phyloP scores from a whole-genome alignment of 208 protist species.

The Leishmania amazonensis region DNA sequence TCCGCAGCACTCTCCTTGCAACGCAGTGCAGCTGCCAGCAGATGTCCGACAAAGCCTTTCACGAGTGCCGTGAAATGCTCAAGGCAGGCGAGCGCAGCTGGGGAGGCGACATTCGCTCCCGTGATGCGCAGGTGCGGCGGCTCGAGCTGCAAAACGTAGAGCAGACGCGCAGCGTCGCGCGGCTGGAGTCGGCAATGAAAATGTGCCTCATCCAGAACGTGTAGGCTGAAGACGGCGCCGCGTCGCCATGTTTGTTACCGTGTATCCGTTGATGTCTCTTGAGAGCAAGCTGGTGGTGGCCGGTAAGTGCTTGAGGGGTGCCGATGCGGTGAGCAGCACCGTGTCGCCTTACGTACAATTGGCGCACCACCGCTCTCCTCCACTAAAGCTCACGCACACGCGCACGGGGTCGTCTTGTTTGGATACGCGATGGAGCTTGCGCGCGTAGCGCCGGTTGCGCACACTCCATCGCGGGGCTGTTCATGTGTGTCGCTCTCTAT shows the following conservation, averaged over 20 bases:
- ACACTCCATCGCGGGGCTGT: not conserved
- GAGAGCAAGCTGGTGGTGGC: not conserved
- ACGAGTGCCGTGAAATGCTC: conserved; percentile 68
- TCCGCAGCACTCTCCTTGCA: conserved; percentile 41
- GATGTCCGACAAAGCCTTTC: conserved; percentile 55
- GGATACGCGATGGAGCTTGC: not conserved
- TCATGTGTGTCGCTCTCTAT: not conserved
- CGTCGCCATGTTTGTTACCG: not conserved
- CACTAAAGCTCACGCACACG: not conserved
- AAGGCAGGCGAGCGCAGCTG: conserved; percentile 71
- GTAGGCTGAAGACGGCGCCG: not conserved
- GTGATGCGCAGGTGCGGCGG: conserved; percentile 70
- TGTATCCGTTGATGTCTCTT: not conserved
- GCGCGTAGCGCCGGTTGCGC: not conserved
- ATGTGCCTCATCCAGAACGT: conserved; percentile 57
- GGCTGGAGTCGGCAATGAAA: conserved; percentile 83
- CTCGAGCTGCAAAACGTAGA: conserved; percentile 91
- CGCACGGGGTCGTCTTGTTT: not conserved
- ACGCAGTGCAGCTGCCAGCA: conserved; percentile 60
- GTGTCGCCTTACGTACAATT: not conserved
- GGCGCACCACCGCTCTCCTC: not conserved
- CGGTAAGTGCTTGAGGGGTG: not conserved
- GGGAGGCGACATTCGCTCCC: conserved; percentile 61
- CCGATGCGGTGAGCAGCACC: not conserved
- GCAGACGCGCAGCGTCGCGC: conserved; percentile 83